Base-by-base conservation (phyloP, 2,329 filamentous ascomycete species). In the Talaromyces sp. region DNA sequence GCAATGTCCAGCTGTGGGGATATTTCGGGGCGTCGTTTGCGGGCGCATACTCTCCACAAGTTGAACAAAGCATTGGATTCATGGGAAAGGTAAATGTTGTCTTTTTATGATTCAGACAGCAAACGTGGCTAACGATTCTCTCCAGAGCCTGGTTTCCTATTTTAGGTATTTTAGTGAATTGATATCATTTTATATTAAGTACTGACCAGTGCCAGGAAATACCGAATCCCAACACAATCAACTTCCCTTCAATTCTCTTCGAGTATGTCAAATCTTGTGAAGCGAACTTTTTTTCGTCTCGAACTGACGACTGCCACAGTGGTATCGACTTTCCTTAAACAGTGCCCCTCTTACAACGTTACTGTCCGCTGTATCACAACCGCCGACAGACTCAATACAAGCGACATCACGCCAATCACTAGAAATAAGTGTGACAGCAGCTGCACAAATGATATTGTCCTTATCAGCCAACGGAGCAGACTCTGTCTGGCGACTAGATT, bases 211-310 rank as follows among this genome's bases (percentile, higher is more conserved):
- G n/a, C n/a, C n/a, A 55, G 46, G 47, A 10, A 48, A 41, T 27
- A 62, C 51, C 7, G 50, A 57, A 33, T 63, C 53, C 9, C 52
- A 57, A 14, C 53, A 64, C 46, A 63, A 60, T 37, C 62, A 63
- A 32, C 40, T 64, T 6, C 62, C 62, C 3, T 64, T 64, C 47
- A 63, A 52, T 20, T 64, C 61, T 19, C 36, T 62, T 17, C 32
- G 61, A 43, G 61, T 63, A 55, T n/a, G 56, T 49, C 13, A 6
- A 24, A 41, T 10, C 14, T 20, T 20, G 17, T 17, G 30, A 29
- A 8, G 9, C 2, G 10, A 27, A n/a, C n/a, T 43, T 19, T 11
- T 29, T 29, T 27, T 33, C 17, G n/a, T n/a, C n/a, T n/a, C n/a
- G n/a, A 36, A 33, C 49, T 48, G 30, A 49, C 33, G 27, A 17